Evolutionary conservation across 2,329 filamentous ascomycete genomes (phyloP).

Genomic region (Cytospora mali): DNA sequence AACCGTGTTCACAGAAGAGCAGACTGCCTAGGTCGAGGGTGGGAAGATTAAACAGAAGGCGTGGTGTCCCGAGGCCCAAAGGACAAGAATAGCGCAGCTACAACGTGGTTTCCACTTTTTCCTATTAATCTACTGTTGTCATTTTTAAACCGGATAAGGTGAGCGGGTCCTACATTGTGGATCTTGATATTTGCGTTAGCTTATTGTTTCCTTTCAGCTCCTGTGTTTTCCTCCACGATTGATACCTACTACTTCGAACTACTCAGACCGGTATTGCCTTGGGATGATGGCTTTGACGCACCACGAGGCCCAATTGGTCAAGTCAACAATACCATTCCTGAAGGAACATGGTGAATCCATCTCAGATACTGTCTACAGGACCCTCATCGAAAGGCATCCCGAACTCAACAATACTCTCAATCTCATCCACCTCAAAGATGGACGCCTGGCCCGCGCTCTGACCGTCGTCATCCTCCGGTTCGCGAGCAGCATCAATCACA

Average conservation of each 20-base stretch:
- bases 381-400: constrained; percentile 63
- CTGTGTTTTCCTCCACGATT: constrained; percentile 6
- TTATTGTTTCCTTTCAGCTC: constrained; percentile 13
- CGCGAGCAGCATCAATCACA: constrained; percentile 65
- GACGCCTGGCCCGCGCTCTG: constrained; percentile 58
- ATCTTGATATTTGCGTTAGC: constrained; percentile 20
- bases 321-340: constrained; percentile 68
- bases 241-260: not conserved
- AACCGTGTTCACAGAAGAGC: not conserved
- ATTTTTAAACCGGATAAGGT: constrained; percentile 19
- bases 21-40: not conserved
- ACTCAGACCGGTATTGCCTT: constrained; percentile 7
- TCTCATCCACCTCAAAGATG: constrained; percentile 60
- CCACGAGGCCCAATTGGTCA: constrained; percentile 63
- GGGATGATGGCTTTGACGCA: constrained; percentile 38
- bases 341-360: constrained; percentile 65
- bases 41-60: not conserved
- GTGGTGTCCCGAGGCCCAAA: not conserved
- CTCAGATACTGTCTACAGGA: constrained; percentile 68
- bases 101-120: constrained; percentile 25
- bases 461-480: constrained; percentile 66
- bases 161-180: constrained; percentile 4
- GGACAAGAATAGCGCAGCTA: not conserved
- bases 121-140: constrained; percentile 13
- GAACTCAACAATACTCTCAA: constrained; percentile 70